Percentiles rank a stretch among this genome's conserved stretches.
These are phyloP conservation scores for Yarrowia yakushimensis DNA, from an alignment of 805 yeast genomes.

Conservation along the genomic window DNA sequence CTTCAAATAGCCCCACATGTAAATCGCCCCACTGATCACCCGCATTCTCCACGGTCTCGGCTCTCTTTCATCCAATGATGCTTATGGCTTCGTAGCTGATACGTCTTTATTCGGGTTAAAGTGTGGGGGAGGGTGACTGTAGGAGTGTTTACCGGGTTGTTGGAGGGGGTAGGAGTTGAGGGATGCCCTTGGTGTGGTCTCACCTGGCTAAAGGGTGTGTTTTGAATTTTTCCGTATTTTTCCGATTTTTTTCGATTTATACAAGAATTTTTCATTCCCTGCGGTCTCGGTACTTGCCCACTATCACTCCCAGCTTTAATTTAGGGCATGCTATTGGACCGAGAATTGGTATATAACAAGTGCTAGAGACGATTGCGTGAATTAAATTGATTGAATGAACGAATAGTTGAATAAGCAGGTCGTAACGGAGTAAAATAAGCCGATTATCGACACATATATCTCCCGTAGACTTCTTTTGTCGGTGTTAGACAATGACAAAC, in stretches of 20 bases:
- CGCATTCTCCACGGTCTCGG: not conserved
- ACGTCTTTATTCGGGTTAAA: not conserved
- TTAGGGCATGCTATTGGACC: not conserved
- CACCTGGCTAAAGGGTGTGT: too few relatives aligned
- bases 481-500: not conserved
- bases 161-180: too few relatives aligned
- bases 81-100: not conserved
- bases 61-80: not conserved
- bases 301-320: not conserved
- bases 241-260: not conserved
- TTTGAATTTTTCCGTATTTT: not conserved
- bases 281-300: not conserved
- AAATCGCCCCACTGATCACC: not conserved
- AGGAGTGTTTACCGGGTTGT: not conserved
- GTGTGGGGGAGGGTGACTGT: too few relatives aligned
- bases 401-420: too few relatives aligned
- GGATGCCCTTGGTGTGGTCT: too few relatives aligned
- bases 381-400: too few relatives aligned
- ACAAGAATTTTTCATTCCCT: not conserved
- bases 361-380: too few relatives aligned
- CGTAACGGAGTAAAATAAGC: too few relatives aligned
- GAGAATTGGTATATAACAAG: too few relatives aligned
- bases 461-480: not conserved
- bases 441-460: too few relatives aligned
- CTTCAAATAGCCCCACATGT: not conserved